A percentile compares a stretch with the other conserved stretches of the same genome.
Evolutionary conservation across 2,329 filamentous ascomycete genomes (phyloP).

Genomic region (Cercospora citrullina): DNA sequence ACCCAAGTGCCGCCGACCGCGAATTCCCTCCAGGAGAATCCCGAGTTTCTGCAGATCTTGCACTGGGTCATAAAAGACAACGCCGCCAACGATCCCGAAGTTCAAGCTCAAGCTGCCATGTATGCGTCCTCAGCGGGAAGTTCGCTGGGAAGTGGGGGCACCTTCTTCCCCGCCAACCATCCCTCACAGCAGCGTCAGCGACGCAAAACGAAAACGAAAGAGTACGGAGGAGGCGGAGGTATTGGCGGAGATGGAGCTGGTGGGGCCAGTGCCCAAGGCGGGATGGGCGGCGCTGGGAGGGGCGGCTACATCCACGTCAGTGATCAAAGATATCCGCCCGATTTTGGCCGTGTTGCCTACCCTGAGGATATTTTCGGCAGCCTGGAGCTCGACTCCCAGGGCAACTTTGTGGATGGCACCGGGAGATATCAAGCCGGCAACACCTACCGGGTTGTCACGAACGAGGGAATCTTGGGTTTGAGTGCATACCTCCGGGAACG

Average conservation of each 20-base stretch:
- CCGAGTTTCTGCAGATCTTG: slow-evolving; percentile 56
- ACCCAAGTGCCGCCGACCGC: slow-evolving; percentile 58
- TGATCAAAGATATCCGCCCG: slow-evolving; percentile 60
- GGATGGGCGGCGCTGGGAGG: slow-evolving; percentile 57
- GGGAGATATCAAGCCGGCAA: slow-evolving; percentile 62
- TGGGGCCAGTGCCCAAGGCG: slow-evolving; percentile 60
- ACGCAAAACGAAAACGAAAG: slow-evolving; percentile 26
- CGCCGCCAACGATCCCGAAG: slow-evolving; percentile 57
- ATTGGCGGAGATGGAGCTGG: slow-evolving; percentile 52
- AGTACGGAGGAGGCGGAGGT: slow-evolving; percentile 42
- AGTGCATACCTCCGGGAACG: slow-evolving; percentile 39
- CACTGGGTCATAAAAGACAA: slow-evolving; percentile 57
- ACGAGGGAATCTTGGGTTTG: slow-evolving; percentile 55
- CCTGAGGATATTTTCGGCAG: slow-evolving; percentile 68
- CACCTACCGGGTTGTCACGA: slow-evolving; percentile 62
- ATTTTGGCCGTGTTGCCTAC: slow-evolving; percentile 65
- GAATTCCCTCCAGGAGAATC: slow-evolving; percentile 58
- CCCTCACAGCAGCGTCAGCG: slow-evolving; percentile 33
- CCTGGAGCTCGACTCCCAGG: slow-evolving; percentile 60
- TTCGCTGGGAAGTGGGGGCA: slow-evolving; percentile 53
- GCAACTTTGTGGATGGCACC: slow-evolving; percentile 56
- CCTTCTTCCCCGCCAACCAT: slow-evolving; percentile 44
- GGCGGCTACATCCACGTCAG: slow-evolving; percentile 66
- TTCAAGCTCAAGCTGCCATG: slow-evolving; percentile 59
- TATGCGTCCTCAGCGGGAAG: slow-evolving; percentile 61